Base-by-base conservation (phyloP, 306 rosid genomes). In the Arachis stenosperma region DNA sequence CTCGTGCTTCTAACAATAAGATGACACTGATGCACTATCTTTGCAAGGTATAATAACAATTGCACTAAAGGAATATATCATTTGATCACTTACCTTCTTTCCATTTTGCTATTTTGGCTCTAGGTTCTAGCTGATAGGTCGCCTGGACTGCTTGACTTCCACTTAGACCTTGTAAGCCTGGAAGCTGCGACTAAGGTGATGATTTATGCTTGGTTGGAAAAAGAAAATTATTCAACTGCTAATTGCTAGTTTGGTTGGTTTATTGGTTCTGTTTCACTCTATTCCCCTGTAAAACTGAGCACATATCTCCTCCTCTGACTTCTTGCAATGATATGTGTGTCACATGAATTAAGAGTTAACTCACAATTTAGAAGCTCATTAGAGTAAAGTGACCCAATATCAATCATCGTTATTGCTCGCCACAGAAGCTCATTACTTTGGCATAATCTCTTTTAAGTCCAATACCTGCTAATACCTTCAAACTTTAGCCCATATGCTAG, bases 11-110 rank as follows among this genome's bases (percentile, higher is more conserved):
- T 61, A 95, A 78, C 84, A 87, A 78, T 82, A 90, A 81, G 86
- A 90, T 95, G 98, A 95, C 98, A 69, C 90, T 95, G 41, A 92
- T 95, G 98, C 97, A 95, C 86, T 95, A 90, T 86, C 99, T 95
- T 65, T 95, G 99, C 84, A 92, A 92, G 98, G 98, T 95, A 83
- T 22, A 77, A 14, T 73, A 63, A 65, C 44, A 66, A 56, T 71
- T 77, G 76, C 63, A 48, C 40, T 17, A 75, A 54, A 58, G 52
- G 15, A 69, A 67, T 10, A 69, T 81, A 62, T 50, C 61, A 5
- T 70, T 81, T 69, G 76, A 17, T 62, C 61, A 41, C 63, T 79
- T 50, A 65, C 66, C 66, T 43, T 52, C 66, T 43, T 52, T 70
- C 60, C 22, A 53, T 2, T 51, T 57, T 41, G 44, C n/a, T 30